Evolutionary conservation across 2,329 filamentous ascomycete genomes (phyloP).

Genomic region (Chaetomium olivaceum): DNA sequence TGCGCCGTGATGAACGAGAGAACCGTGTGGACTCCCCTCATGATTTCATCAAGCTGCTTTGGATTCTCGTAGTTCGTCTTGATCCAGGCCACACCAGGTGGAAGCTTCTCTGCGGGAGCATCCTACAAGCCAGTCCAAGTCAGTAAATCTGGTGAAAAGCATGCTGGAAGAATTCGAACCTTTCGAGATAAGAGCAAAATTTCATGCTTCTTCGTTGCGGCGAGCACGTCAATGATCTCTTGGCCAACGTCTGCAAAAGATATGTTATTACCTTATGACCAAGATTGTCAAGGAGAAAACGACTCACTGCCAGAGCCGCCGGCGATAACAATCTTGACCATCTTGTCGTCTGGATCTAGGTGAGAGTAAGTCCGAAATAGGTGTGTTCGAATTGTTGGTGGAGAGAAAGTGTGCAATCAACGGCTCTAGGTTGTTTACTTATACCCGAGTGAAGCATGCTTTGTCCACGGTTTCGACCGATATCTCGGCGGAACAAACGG

Average conservation of each 20-base stretch:
- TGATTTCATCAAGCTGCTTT: slow-evolving; percentile 23
- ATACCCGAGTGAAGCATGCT: not conserved
- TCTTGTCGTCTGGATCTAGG: not conserved
- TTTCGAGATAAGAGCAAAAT: slow-evolving; percentile 22
- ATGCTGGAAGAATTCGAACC: not conserved
- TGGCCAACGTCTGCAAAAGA: slow-evolving; percentile 17
- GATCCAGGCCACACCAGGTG: slow-evolving; percentile 15
- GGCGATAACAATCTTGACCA: slow-evolving; percentile 26
- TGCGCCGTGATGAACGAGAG: slow-evolving; percentile 33
- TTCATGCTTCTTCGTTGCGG: slow-evolving; percentile 22
- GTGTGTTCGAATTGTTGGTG: not conserved
- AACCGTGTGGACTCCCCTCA: slow-evolving; percentile 33
- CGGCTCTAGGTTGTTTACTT: not conserved
- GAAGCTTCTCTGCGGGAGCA: not conserved
- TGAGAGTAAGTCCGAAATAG: not conserved
- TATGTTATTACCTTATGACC: not conserved
- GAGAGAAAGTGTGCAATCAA: not conserved
- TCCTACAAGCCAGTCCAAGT: not conserved
- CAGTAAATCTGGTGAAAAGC: no score
- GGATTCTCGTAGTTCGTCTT: slow-evolving; percentile 29
- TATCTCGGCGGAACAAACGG: not conserved
- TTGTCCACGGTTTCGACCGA: not conserved
- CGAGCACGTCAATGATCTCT: slow-evolving; percentile 23
- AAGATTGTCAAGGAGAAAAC: not conserved
- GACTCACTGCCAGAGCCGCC: slow-evolving; percentile 20